A percentile compares a stretch with the other conserved stretches of the same genome.
Evolutionary conservation across 177 flowering plant genomes (phyloP).

Genomic region (Tripterygium wilfordii): DNA sequence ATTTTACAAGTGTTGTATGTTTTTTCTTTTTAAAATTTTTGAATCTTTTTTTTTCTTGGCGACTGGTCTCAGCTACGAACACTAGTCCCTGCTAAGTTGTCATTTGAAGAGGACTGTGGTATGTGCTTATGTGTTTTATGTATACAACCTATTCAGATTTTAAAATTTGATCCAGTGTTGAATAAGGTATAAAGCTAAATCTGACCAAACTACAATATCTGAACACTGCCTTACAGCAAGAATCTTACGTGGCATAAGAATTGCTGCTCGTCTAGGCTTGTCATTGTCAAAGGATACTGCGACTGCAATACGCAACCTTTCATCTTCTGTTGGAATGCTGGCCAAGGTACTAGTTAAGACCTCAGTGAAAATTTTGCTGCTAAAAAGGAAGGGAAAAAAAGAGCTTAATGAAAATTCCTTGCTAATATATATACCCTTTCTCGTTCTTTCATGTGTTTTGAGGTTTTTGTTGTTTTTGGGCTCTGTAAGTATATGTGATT

Average conservation of each 20-base stretch:
- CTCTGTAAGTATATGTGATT: too few relatives aligned
- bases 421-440: too few relatives aligned
- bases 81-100: conserved; percentile 58
- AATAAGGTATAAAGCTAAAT: not conserved
- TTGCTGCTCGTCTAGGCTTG: conserved; percentile 91
- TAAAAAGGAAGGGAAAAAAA: too few relatives aligned
- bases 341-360: conserved; percentile 41
- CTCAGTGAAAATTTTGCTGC: not conserved
- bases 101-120: conserved; percentile 89
- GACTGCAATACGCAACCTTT: conserved; percentile 48
- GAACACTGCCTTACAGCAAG: conserved; percentile 53
- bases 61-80: conserved; percentile 62
- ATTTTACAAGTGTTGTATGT: not conserved
- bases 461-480: too few relatives aligned
- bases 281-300: conserved; percentile 67
- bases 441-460: too few relatives aligned
- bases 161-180: conserved; percentile 1
- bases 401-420: too few relatives aligned
- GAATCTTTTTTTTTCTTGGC: not conserved
- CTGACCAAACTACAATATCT: not conserved
- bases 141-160: not conserved
- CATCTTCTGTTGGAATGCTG: conserved; percentile 43
- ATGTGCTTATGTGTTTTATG: conserved; percentile 21
- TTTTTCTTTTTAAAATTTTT: not conserved
- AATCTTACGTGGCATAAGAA: conserved; percentile 83